Conservation (phyloP, 2,329 filamentous ascomycete genomes). For the Aureobasidium sp. region DNA sequence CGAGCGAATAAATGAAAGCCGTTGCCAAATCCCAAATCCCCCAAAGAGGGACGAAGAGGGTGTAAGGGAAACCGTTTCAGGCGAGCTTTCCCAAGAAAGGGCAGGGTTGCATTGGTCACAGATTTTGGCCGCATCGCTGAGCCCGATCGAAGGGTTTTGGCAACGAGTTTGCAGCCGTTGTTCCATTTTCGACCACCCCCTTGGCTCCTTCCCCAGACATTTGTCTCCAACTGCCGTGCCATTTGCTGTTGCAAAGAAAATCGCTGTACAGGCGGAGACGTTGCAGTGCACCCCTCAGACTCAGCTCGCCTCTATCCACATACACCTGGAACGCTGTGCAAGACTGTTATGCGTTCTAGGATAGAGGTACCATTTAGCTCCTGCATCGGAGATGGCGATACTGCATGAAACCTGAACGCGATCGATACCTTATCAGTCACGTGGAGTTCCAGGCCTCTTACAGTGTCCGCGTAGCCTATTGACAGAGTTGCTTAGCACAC, state of each 20-base stretch:
- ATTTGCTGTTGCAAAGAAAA: conserved; percentile 1
- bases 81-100: conserved; percentile 6
- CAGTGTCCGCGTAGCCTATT: not conserved
- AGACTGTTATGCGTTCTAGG: not conserved
- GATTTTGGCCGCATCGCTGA: not conserved
- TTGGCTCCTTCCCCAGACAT: conserved; percentile 10
- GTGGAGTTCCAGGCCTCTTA: not conserved
- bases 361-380: not conserved
- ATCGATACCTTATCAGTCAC: not conserved
- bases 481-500: not conserved
- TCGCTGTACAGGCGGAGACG: conserved; percentile 1
- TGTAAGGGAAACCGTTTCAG: conserved; percentile 4
- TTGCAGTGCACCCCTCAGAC: not conserved
- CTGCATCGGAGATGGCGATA: not conserved
- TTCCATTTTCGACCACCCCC: not conserved
- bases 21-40: conserved; percentile 6
- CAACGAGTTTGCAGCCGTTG: not conserved
- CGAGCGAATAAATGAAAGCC: conserved; percentile 14
- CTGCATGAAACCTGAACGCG: not conserved
- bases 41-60: not conserved
- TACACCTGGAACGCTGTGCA: not conserved
- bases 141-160: not conserved
- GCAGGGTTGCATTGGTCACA: not conserved
- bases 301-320: not conserved
- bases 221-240: conserved; percentile 1